Percentiles rank a stretch among this genome's conserved stretches.
Conservation (phyloP, 2,329 filamentous ascomycete genomes). For the Pezicula radicicola region DNA sequence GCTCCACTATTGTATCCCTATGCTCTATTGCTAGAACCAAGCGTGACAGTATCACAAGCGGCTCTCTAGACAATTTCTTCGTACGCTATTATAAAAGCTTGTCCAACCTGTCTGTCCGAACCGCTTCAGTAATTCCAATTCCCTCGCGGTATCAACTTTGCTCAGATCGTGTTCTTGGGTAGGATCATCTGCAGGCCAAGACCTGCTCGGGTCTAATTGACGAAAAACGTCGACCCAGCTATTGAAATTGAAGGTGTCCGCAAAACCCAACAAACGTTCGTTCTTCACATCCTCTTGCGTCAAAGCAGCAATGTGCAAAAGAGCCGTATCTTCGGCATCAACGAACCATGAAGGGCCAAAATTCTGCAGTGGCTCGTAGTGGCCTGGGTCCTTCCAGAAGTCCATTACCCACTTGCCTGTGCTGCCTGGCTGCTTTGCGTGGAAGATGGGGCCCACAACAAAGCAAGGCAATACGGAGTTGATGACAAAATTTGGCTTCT, state of each 20-base stretch:
- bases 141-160: no score
- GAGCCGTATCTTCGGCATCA: constrained; percentile 26
- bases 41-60: no score
- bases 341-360: constrained; percentile 9
- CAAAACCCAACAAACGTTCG: constrained; percentile 26
- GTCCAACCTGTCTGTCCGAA: no score
- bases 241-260: constrained; percentile 15
- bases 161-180: no score
- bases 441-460: constrained; percentile 24
- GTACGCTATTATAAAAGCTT: no score
- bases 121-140: no score
- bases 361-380: not conserved
- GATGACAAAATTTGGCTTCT: constrained; percentile 17
- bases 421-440: constrained; percentile 5
- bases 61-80: no score
- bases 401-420: not conserved
- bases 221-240: no score
- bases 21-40: no score
- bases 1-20: no score
- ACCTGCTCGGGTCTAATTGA: no score
- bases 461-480: constrained; percentile 27
- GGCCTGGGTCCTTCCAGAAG: not conserved
- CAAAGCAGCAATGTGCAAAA: constrained; percentile 26
- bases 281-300: constrained; percentile 22
- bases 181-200: no score